Base-by-base conservation (phyloP, 208 protist species). In the Angomonas deanei region DNA sequence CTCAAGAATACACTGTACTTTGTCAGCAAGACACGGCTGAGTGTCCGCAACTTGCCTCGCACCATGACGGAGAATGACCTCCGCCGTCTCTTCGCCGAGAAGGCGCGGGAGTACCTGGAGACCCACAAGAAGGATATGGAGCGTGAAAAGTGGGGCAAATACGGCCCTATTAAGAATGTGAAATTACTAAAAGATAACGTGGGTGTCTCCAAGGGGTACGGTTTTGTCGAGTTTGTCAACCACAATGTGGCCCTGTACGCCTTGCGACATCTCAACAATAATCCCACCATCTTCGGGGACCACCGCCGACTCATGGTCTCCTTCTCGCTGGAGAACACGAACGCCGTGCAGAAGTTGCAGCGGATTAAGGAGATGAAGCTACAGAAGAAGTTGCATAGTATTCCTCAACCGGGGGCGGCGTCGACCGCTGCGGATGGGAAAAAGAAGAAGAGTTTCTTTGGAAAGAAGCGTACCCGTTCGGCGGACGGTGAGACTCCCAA, bases 191-290 rank as follows among this genome's bases (percentile, higher is more conserved):
- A 75, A 61, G 88, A 97, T 68, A 76, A 79, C n/a, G 84, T 76
- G 8, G 89, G 85, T 32, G 72, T 81, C 21, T 92, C 83, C n/a
- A 84, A 80, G 30, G 91, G 93, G 8, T 96, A 94, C 68, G 93
- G 86, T 19, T 97, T 97, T 57, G 74, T 97, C 11, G 91, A 97
- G 76, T 97, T 94, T 74, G 72, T 86, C 24, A 94, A 97, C 38
- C 91, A 97, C 77, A 82, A 85, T 63, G 74, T 92, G 11, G 91
- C 94, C n/a, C 75, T 97, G n/a, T 62, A 80, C 64, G 68, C 70
- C 23, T 66, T 97, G 52, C 81, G 90, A 13, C 76, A 72, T 55
- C 55, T 97, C 10, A 97, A 97, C 72, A 97, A 97, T 73, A 97
- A 97, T 68, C 94, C 94, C 1, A 96, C 78, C 15, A 21, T 97